These are phyloP conservation scores for Rhipidocladum racemiflorum DNA, from an alignment of 176 grass and related monocot genomes.

Conservation along the genomic window DNA sequence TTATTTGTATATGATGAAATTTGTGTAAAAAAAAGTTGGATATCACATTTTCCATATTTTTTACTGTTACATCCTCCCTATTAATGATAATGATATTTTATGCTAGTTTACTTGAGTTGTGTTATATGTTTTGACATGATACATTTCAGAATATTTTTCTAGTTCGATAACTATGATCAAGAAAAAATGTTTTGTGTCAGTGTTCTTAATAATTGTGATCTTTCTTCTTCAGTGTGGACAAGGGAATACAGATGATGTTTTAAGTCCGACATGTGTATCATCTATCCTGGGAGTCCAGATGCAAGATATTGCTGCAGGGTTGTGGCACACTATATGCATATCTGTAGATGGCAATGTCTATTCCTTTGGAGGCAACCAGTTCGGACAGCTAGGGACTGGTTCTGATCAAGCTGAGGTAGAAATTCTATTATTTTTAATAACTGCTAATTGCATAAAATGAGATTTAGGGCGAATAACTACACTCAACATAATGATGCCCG, in stretches of 20 bases:
- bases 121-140: not conserved
- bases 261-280: slow-evolving; percentile 86
- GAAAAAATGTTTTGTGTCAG: not conserved
- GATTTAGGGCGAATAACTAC: not conserved
- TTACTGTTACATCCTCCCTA: not conserved
- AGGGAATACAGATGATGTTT: slow-evolving; percentile 84
- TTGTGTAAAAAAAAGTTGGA: not conserved
- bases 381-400: slow-evolving; percentile 91
- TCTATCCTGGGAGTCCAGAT: slow-evolving; percentile 91
- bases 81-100: not conserved
- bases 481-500: not conserved
- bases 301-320: slow-evolving; percentile 70
- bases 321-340: slow-evolving; percentile 95
- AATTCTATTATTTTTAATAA: not conserved
- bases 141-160: not conserved
- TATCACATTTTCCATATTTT: not conserved
- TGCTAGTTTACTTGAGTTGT: not conserved
- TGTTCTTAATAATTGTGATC: slow-evolving; percentile 27
- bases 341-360: slow-evolving; percentile 88
- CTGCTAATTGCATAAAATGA: slow-evolving; percentile 2
- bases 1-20: not conserved
- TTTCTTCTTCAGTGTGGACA: slow-evolving; percentile 78
- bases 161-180: not conserved
- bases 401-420: slow-evolving; percentile 98
- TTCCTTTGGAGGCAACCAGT: slow-evolving; percentile 97